Evolutionary conservation across 352 stramenopile species (phyloP), one percentile per base, ranked within the genome.

Genomic region (Nothophytophthora sp.): DNA sequence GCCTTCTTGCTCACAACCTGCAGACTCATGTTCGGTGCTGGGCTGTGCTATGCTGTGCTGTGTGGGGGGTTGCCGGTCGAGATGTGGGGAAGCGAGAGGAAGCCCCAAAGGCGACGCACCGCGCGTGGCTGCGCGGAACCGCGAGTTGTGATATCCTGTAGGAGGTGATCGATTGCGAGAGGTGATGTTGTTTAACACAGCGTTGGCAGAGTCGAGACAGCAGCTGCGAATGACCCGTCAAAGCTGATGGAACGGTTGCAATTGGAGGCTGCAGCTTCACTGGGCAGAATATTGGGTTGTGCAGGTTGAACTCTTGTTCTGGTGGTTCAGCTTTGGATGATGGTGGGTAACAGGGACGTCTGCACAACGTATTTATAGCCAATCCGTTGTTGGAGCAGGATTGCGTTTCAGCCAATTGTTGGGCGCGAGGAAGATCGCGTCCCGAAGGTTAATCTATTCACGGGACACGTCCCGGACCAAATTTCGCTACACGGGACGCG

Each of bases 1-100:
- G 50, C 38, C 33, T 65, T 67, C 62, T 72, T 76, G 53, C 35
- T 63, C 35, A 73, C 20, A 6, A 67, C 44, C 46, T 72, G 52
- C 18, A 76, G 56, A 40, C 56, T 72, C 66, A 76, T 76, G 33
- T 1, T 60, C 27, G n/a, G n/a, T n/a, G n/a, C n/a, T 15, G 40
- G 5, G 40, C 7, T n/a, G n/a, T n/a, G n/a, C n/a, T n/a, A n/a
- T n/a, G n/a, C n/a, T n/a, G n/a, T n/a, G 38, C 4, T 46, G 39
- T 32, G 36, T 37, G 39, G 8, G 24, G 41, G 10, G 24, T 15
- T 24, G 20, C 20, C 19, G 24, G 9, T 28, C 18, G 22, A 34
- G 25, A 59, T 62, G 35, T 47, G 24, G 24, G 32, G 52, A 65
- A 19, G 24, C 27, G 52, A n/a, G n/a, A n/a, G n/a, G 27, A 45